Evolutionary conservation across 176 grass and related monocot species (phyloP).

Genomic region (Oryza rufipogon): DNA sequence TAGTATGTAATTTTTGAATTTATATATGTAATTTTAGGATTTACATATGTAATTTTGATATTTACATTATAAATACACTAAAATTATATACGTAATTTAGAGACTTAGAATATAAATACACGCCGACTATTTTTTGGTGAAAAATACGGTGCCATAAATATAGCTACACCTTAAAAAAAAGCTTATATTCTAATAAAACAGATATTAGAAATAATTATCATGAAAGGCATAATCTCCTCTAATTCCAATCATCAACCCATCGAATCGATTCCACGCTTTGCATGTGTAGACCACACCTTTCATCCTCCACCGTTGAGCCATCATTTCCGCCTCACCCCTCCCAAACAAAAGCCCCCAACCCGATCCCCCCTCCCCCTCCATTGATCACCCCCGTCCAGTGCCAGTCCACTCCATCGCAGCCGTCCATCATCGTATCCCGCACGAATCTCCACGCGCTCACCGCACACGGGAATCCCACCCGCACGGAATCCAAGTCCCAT

Average conservation of each 20-base stretch:
- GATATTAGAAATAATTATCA: too few relatives aligned
- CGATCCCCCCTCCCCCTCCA: not conserved
- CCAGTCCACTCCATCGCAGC: not conserved
- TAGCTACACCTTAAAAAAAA: too few relatives aligned
- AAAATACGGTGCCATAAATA: too few relatives aligned
- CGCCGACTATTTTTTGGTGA: too few relatives aligned
- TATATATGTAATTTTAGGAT: too few relatives aligned
- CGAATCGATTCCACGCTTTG: conserved; percentile 27
- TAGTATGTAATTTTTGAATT: too few relatives aligned
- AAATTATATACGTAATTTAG: too few relatives aligned
- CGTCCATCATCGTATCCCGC: not conserved
- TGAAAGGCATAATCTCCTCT: not conserved
- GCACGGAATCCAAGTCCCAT: conserved; percentile 12
- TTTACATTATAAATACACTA: too few relatives aligned
- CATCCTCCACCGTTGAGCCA: conserved; percentile 10
- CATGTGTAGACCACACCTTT: conserved; percentile 33
- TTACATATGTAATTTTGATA: too few relatives aligned
- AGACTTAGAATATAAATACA: too few relatives aligned
- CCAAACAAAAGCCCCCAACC: not conserved
- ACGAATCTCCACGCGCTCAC: conserved; percentile 17
- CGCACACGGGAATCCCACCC: not conserved
- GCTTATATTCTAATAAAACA: too few relatives aligned
- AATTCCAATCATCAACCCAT: conserved; percentile 39
- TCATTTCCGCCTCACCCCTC: conserved; percentile 17
- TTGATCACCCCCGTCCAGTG: not conserved